Conservation (phyloP, 352 stramenopile species). For the Labyrinthula sp. region DNA sequence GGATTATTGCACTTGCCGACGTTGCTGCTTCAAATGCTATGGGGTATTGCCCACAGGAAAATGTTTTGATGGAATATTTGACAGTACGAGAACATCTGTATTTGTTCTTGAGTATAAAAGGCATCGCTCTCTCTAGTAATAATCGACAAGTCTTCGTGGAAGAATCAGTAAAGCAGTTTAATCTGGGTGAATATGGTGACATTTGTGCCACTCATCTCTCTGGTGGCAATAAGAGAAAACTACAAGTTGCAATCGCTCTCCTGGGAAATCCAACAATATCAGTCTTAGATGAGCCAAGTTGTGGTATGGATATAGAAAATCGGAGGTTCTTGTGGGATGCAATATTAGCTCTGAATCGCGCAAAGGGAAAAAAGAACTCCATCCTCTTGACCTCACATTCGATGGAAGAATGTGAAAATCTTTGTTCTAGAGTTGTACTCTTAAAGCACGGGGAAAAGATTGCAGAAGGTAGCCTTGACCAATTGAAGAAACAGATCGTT, state of each 20-base stretch:
- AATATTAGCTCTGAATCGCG: constrained; percentile 10
- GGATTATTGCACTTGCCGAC: not conserved
- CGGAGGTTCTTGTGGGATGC: constrained; percentile 9
- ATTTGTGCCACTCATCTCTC: constrained; percentile 23
- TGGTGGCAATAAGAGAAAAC: constrained; percentile 24
- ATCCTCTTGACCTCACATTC: constrained; percentile 74
- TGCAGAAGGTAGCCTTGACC: constrained; percentile 35
- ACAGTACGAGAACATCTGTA: constrained; percentile 69
- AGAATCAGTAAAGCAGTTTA: constrained; percentile 55
- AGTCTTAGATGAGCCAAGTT: constrained; percentile 63
- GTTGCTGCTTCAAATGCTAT: constrained; percentile 34
- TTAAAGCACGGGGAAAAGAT: constrained; percentile 65
- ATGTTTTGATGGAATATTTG: constrained; percentile 69
- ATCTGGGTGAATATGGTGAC: constrained; percentile 36
- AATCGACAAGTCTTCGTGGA: constrained; percentile 42
- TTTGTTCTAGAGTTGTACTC: constrained; percentile 79
- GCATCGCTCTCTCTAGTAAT: constrained; percentile 34
- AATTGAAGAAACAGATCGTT: no score
- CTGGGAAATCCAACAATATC: constrained; percentile 72
- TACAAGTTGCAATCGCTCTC: constrained; percentile 83
- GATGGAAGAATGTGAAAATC: constrained; percentile 81
- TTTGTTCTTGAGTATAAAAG: constrained; percentile 62
- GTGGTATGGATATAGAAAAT: constrained; percentile 43
- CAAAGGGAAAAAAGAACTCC: constrained; percentile 38
- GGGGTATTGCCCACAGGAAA: constrained; percentile 71